A percentile compares a stretch with the other conserved stretches of the same genome.
These are phyloP conservation scores for Exophiala spinifera DNA, from an alignment of 2,329 filamentous ascomycete species.

Conservation along the genomic window DNA sequence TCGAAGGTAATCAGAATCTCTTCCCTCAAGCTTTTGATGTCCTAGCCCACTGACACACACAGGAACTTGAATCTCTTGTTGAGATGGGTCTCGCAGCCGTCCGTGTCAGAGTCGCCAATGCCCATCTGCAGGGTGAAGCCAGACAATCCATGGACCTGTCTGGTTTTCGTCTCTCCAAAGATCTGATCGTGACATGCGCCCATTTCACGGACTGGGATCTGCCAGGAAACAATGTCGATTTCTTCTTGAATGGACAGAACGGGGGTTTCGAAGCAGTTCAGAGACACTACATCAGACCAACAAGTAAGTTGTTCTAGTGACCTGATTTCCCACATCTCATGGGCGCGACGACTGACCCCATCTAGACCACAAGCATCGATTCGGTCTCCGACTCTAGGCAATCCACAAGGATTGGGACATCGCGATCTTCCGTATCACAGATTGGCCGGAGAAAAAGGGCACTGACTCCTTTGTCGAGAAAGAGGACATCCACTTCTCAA, in stretches of 20 bases:
- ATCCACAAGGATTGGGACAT: slow-evolving; percentile 10
- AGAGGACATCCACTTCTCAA: slow-evolving; percentile 3
- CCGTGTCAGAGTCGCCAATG: slow-evolving; percentile 7
- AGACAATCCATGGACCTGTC: neutral
- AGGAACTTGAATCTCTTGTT: slow-evolving; percentile 2
- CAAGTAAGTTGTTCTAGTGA: neutral
- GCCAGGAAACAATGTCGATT: slow-evolving; percentile 6
- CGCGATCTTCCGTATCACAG: slow-evolving; percentile 10
- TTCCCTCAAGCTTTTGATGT: neutral
- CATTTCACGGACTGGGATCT: slow-evolving; percentile 9
- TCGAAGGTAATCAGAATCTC: slow-evolving; percentile 2
- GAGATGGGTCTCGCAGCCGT: slow-evolving; percentile 8
- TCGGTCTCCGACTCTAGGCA: slow-evolving; percentile 10
- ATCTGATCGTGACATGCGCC: slow-evolving; percentile 8
- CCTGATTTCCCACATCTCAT: too few relatives aligned
- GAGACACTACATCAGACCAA: neutral
- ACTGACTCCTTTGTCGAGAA: neutral
- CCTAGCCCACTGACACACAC: slow-evolving; percentile 1
- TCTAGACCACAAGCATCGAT: neutral
- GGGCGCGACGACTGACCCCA: neutral
- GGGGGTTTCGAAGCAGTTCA: slow-evolving; percentile 7
- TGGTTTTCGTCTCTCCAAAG: slow-evolving; percentile 8
- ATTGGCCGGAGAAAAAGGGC: neutral
- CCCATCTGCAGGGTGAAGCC: neutral
- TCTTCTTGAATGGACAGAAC: slow-evolving; percentile 6